Evolutionary conservation across 2,329 filamentous ascomycete genomes (phyloP).

Genomic region (Paracamarosporium sp.): DNA sequence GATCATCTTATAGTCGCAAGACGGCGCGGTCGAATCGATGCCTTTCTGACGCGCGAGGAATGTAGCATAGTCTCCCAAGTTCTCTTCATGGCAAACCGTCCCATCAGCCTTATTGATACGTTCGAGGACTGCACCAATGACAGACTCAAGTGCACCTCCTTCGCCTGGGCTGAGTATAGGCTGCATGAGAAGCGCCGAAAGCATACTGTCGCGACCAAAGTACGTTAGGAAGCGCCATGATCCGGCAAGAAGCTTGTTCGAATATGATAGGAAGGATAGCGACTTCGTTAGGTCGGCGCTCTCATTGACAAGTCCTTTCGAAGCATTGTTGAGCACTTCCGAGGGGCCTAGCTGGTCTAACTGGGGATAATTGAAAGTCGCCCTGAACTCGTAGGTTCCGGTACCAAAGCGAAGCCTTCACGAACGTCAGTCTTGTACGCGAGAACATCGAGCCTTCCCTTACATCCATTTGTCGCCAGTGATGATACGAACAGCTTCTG

Average conservation of each 20-base stretch:
- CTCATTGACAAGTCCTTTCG: conserved; percentile 54
- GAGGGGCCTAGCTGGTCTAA: conserved; percentile 59
- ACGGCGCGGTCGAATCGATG: conserved; percentile 59
- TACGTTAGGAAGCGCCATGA: conserved; percentile 73
- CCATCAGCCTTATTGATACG: conserved; percentile 67
- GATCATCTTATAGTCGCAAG: conserved; percentile 67
- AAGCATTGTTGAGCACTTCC: conserved; percentile 59
- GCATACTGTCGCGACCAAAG: conserved; percentile 71
- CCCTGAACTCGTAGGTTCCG: conserved; percentile 65
- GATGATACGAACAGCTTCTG: conserved; percentile 47
- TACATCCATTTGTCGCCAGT: conserved; percentile 41
- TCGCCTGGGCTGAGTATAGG: conserved; percentile 64
- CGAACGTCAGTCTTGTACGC: neutral
- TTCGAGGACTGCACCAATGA: conserved; percentile 66
- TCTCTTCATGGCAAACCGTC: conserved; percentile 69
- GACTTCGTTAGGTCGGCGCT: conserved; percentile 58
- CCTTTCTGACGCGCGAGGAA: conserved; percentile 63
- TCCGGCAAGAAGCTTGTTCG: conserved; percentile 67
- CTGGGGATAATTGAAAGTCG: conserved; percentile 69
- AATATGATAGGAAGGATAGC: conserved; percentile 69
- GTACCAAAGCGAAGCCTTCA: conserved; percentile 53
- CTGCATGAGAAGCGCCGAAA: conserved; percentile 64
- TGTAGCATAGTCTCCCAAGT: conserved; percentile 70
- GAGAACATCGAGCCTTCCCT: neutral
- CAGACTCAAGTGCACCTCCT: conserved; percentile 65